Evolutionary conservation across 2,329 filamentous ascomycete genomes (phyloP).

Genomic region (Colletotrichum cuscutae): DNA sequence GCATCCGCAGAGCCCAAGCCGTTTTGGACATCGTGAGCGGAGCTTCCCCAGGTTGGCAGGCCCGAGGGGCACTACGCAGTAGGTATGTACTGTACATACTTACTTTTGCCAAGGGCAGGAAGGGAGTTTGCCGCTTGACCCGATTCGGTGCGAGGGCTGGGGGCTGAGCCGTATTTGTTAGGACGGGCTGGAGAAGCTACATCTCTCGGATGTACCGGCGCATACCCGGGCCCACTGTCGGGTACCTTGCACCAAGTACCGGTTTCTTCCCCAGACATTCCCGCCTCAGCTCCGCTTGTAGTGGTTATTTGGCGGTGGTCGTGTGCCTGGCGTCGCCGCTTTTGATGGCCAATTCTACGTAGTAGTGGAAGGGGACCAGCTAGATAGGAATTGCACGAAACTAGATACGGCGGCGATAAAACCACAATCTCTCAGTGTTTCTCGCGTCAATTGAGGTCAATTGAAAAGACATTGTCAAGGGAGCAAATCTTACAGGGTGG

Average conservation of each 20-base stretch:
- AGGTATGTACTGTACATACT: too few species aligned
- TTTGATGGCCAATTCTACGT: neutral
- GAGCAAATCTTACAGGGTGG: neutral
- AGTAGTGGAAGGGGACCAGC: neutral
- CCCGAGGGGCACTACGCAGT: too few species aligned
- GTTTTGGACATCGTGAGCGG: neutral
- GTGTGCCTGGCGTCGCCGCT: neutral
- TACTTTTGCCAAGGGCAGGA: neutral
- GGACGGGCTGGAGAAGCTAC: neutral
- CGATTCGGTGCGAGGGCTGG: slow-evolving; percentile 12
- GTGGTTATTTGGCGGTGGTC: neutral
- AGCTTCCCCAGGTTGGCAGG: neutral
- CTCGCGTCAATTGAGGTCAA: neutral
- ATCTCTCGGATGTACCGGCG: slow-evolving; percentile 7
- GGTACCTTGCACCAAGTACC: slow-evolving; percentile 3
- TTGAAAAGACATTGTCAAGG: too few species aligned
- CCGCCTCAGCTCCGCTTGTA: neutral
- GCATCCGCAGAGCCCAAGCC: neutral
- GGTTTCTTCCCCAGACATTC: neutral
- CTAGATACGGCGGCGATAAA: neutral
- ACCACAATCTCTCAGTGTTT: neutral
- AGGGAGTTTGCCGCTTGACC: slow-evolving; percentile 12
- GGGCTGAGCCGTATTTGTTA: neutral
- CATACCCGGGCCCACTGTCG: slow-evolving; percentile 6
- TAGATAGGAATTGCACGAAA: neutral